Percentiles rank a stretch among this genome's conserved stretches.
phyloP scores from a whole-genome alignment of 371 early-diverging fungal species.

The Mucor racemosus region DNA sequence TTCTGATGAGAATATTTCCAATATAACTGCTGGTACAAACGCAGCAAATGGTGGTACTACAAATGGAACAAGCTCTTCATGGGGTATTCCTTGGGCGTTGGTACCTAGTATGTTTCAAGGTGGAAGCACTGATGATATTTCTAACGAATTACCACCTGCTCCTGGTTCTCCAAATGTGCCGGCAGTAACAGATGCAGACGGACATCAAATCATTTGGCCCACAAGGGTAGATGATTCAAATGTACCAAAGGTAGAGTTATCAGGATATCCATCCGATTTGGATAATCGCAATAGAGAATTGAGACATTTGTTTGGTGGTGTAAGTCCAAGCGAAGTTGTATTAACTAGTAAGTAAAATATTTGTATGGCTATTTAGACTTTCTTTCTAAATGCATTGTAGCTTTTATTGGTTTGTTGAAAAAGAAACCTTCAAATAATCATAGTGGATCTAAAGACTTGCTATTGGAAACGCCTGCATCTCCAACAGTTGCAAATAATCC shows the following conservation, averaged over 20 bases:
- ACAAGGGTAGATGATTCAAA: constrained; percentile 32
- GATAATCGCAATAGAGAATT: constrained; percentile 45
- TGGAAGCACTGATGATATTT: constrained; percentile 14
- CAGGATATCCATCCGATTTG: constrained; percentile 36
- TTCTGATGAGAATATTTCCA: background rate
- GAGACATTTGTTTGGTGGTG: constrained; percentile 47
- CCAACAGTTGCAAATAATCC: constrained; percentile 17
- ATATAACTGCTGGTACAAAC: background rate
- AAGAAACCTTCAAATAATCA: constrained; percentile 33
- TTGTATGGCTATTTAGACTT: background rate
- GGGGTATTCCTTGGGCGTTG: constrained; percentile 59
- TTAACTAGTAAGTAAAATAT: constrained; percentile 34
- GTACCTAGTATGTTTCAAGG: constrained; percentile 44
- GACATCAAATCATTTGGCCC: constrained; percentile 52
- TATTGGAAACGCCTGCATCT: constrained; percentile 23
- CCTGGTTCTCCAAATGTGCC: constrained; percentile 23
- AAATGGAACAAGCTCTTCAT: constrained; percentile 20
- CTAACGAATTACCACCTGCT: constrained; percentile 14
- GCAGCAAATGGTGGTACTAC: background rate
- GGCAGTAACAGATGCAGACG: constrained; percentile 32
- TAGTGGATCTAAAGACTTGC: constrained; percentile 1
- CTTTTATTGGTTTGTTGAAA: constrained; percentile 46
- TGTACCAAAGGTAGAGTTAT: constrained; percentile 36
- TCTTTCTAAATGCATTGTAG: constrained; percentile 12
- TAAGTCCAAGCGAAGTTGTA: constrained; percentile 44